phyloP scores from a whole-genome alignment of 2,329 filamentous ascomycete species.

The Neonectria hederae region DNA sequence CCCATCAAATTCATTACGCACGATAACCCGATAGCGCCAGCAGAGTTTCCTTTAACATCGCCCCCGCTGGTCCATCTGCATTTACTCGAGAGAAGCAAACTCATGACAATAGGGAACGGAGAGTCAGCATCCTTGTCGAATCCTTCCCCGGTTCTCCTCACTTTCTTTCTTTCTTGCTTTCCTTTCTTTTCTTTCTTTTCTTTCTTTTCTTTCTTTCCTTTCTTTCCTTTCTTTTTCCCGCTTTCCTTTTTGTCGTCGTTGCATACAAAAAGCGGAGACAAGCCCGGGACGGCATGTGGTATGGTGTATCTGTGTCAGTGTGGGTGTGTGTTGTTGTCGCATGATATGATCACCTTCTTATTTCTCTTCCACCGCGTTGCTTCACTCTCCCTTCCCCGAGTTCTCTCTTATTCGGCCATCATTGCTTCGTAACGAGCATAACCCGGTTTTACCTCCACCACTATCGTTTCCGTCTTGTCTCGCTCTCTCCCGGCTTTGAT shows the following conservation, averaged over 20 bases:
- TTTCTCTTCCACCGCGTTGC: neutral
- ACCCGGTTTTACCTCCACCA: neutral
- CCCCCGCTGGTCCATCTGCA: neutral
- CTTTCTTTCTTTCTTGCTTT: too few species aligned
- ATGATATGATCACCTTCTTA: constrained; percentile 18
- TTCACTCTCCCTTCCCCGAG: neutral
- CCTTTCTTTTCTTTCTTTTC: neutral
- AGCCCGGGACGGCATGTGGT: constrained; percentile 13
- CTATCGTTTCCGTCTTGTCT: neutral
- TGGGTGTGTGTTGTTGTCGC: constrained; percentile 22
- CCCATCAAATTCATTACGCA: constrained; percentile 19
- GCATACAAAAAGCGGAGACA: constrained; percentile 24
- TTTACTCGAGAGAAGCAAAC: neutral
- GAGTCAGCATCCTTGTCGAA: too few species aligned
- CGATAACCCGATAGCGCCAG: constrained; percentile 10
- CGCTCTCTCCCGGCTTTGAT: neutral
- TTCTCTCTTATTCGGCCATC: neutral
- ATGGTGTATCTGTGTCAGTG: constrained; percentile 18
- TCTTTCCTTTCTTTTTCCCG: neutral
- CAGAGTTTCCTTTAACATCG: constrained; percentile 2
- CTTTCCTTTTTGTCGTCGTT: constrained; percentile 9
- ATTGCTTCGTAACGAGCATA: neutral
- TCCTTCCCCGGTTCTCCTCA: too few species aligned
- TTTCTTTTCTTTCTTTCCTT: neutral
- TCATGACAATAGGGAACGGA: neutral